Percentiles rank a stretch among this genome's conserved stretches.
phyloP scores from a whole-genome alignment of 2,329 filamentous ascomycete species.

The Neofusicoccum sp. region DNA sequence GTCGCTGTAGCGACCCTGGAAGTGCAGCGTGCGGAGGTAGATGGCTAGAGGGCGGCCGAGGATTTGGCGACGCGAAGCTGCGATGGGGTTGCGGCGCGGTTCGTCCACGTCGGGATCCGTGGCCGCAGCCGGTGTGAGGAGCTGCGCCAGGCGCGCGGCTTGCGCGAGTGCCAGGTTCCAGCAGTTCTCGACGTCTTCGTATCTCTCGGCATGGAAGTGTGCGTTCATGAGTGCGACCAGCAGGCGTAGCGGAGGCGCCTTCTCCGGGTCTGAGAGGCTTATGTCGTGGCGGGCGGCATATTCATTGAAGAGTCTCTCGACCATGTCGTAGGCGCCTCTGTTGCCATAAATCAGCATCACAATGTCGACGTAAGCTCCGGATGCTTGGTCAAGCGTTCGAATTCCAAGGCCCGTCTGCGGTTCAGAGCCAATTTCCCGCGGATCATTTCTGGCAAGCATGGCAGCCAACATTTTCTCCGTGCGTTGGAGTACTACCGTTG shows the following conservation, averaged over 20 bases:
- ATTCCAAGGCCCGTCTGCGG: slow-evolving; percentile 28
- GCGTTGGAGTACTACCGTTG: slow-evolving; percentile 16
- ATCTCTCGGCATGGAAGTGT: slow-evolving; percentile 57
- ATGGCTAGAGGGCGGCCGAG: slow-evolving; percentile 49
- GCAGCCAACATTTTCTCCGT: slow-evolving; percentile 25
- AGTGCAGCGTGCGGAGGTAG: slow-evolving; percentile 53
- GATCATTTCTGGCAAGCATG: slow-evolving; percentile 29
- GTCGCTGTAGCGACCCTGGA: slow-evolving; percentile 47
- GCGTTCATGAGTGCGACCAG: slow-evolving; percentile 67
- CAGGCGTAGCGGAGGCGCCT: slow-evolving; percentile 53
- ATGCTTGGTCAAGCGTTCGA: slow-evolving; percentile 39
- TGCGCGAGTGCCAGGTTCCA: slow-evolving; percentile 59
- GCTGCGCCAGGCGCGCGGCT: slow-evolving; percentile 36
- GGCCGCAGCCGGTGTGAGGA: neutral
- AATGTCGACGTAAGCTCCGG: slow-evolving; percentile 53
- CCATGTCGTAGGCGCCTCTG: slow-evolving; percentile 33
- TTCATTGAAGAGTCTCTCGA: slow-evolving; percentile 56
- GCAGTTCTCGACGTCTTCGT: slow-evolving; percentile 60
- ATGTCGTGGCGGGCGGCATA: slow-evolving; percentile 38
- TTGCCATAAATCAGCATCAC: slow-evolving; percentile 57
- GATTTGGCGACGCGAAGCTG: slow-evolving; percentile 46
- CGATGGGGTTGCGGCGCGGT: neutral
- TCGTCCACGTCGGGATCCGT: slow-evolving; percentile 24
- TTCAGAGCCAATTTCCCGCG: slow-evolving; percentile 29
- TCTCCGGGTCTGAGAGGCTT: slow-evolving; percentile 15